These are phyloP conservation scores for Xerophyta viscosa DNA, from an alignment of 106 monocot species.

Conservation along the genomic window DNA sequence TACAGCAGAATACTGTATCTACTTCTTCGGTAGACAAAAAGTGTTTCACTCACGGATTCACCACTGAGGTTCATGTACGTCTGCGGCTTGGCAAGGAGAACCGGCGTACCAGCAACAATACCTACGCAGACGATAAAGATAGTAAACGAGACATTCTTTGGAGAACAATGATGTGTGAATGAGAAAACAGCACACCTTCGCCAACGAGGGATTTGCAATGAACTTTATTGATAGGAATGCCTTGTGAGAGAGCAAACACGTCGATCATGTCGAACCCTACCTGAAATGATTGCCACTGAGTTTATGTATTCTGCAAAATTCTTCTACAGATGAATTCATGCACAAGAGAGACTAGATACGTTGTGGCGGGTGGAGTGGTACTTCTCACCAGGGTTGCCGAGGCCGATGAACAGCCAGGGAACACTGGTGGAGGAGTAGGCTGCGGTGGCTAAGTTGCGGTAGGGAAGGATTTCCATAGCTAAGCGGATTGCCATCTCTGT, in stretches of 20 bases:
- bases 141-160: no score
- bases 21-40: no score
- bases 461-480: no score
- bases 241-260: constrained; percentile 54
- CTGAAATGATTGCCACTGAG: constrained; percentile 16
- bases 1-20: no score
- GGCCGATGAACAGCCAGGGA: constrained; percentile 94
- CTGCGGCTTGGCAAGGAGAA: constrained; percentile 94
- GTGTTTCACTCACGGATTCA: constrained; percentile 96
- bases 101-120: constrained; percentile 43
- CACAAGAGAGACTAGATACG: constrained; percentile 23
- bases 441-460: no score
- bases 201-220: constrained; percentile 88
- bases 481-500: no score
- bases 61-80: constrained; percentile 99
- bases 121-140: constrained; percentile 25
- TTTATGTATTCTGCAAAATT: no score
- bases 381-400: constrained; percentile 95
- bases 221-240: constrained; percentile 47
- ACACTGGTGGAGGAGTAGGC: no score
- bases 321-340: no score
- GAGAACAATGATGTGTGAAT: no score
- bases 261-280: constrained; percentile 95
- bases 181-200: constrained; percentile 39
- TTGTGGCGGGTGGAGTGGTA: constrained; percentile 84